Percentiles rank a stretch among this genome's conserved stretches.
phyloP scores from a whole-genome alignment of 495 filamentous ascomycete genomes.

The Thermochaetoides thermophila region DNA sequence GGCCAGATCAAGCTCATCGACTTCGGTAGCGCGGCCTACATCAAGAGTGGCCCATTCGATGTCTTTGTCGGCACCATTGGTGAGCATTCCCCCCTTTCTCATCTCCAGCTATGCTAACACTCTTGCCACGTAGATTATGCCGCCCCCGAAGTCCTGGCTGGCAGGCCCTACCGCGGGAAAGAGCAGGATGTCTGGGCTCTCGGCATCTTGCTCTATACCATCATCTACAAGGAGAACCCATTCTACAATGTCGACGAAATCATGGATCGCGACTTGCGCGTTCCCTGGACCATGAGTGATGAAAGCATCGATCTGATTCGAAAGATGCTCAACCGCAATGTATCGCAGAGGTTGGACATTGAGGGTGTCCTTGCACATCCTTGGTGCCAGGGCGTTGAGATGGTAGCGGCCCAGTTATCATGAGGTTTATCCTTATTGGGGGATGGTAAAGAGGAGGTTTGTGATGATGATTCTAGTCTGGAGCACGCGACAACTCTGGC shows the following conservation, averaged over 20 bases:
- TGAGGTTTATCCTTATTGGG: no score
- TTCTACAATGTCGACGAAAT: slow-evolving; percentile 99
- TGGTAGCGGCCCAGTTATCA: no score
- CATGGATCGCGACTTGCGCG: slow-evolving; percentile 85
- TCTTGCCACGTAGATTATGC: slow-evolving; percentile 63
- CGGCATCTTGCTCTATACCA: slow-evolving; percentile 95
- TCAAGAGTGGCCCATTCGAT: slow-evolving; percentile 96
- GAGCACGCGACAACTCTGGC: no score
- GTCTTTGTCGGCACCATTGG: slow-evolving; percentile 98
- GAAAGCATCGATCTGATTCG: slow-evolving; percentile 80
- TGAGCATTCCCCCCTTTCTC: slow-evolving; percentile 30
- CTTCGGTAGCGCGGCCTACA: slow-evolving; percentile 94
- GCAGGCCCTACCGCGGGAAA: slow-evolving; percentile 83
- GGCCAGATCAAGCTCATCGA: slow-evolving; percentile 95
- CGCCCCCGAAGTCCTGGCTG: slow-evolving; percentile 90
- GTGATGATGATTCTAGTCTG: no score
- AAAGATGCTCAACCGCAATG: slow-evolving; percentile 80
- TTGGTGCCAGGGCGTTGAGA: no score
- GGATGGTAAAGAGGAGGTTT: no score
- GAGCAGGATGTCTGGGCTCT: slow-evolving; percentile 98
- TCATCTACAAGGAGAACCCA: slow-evolving; percentile 98
- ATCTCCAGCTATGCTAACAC: background rate
- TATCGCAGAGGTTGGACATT: slow-evolving; percentile 66
- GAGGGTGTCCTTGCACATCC: slow-evolving; percentile 72
- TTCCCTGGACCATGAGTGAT: slow-evolving; percentile 85